These are phyloP conservation scores for Pestalotiopsis sp. DNA, from an alignment of 2,329 filamentous ascomycete genomes.

Conservation along the genomic window DNA sequence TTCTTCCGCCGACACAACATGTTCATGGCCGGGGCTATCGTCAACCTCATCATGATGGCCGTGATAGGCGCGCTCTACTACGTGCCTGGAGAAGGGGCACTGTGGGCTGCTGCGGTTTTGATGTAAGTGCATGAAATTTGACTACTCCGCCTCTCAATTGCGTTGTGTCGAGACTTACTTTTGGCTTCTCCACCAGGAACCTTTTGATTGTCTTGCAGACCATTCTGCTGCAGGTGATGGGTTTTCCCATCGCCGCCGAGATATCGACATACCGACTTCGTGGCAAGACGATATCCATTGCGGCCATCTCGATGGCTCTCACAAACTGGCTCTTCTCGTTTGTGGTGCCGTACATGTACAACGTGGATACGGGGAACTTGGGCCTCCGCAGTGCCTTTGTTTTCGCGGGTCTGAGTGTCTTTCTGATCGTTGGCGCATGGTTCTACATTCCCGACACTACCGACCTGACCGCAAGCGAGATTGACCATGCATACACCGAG, in stretches of 20 bases:
- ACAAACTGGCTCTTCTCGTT: not conserved
- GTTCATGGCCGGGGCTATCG: not conserved
- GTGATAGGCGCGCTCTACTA: not conserved
- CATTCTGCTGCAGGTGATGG: not conserved
- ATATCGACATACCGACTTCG: not conserved
- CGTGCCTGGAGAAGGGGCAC: not conserved
- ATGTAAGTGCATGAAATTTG: not conserved
- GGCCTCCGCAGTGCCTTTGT: not conserved
- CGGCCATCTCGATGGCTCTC: not conserved
- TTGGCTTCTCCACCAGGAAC: not conserved
- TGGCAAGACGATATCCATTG: not conserved
- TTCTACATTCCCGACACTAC: not conserved
- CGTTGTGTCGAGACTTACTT: not conserved
- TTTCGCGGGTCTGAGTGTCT: not conserved
- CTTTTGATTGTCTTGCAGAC: not conserved
- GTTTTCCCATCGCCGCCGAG: not conserved
- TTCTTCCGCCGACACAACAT: not conserved
- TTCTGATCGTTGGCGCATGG: not conserved
- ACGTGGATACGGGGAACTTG: not conserved
- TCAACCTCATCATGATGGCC: not conserved
- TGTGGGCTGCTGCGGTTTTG: not conserved
- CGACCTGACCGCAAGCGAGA: not conserved
- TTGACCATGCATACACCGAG: not conserved
- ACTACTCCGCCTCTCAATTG: not conserved
- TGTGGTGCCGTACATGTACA: constrained; percentile 1